Conservation (phyloP, 345 rosid species). For the Hypericum androsaemum region DNA sequence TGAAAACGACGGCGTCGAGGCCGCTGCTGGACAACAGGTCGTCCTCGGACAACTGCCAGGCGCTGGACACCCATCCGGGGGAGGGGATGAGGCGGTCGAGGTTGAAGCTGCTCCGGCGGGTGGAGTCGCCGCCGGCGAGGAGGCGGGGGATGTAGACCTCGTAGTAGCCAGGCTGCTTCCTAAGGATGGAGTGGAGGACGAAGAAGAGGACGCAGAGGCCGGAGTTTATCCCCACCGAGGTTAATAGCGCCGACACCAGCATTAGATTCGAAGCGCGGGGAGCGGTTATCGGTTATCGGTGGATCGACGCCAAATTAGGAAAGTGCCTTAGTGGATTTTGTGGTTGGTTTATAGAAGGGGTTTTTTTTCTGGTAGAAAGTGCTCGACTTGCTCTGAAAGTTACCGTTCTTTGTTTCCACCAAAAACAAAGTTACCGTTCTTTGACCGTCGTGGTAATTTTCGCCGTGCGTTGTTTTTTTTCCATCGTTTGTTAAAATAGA, state of each 20-base stretch:
- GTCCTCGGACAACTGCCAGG: constrained; percentile 65
- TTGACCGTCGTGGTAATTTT: too few relatives aligned
- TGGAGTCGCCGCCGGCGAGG: constrained; percentile 53
- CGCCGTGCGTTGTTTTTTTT: too few relatives aligned
- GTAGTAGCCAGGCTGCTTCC: constrained; percentile 63
- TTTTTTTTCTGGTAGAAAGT: too few relatives aligned
- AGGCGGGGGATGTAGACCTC: constrained; percentile 71
- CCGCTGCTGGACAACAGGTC: constrained; percentile 60
- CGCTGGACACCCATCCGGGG: constrained; percentile 67
- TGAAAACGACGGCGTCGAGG: constrained; percentile 69
- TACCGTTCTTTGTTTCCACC: too few relatives aligned
- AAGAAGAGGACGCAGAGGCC: constrained; percentile 64
- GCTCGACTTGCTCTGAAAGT: too few relatives aligned
- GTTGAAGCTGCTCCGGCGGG: constrained; percentile 44
- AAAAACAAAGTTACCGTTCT: too few relatives aligned
- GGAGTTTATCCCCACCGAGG: constrained; percentile 80
- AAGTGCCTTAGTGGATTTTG: too few relatives aligned
- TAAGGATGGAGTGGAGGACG: constrained; percentile 58
- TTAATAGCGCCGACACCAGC: constrained; percentile 87
- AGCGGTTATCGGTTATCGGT: too few relatives aligned
- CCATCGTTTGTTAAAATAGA: too few relatives aligned
- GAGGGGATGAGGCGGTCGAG: constrained; percentile 73
- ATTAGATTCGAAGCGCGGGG: constrained; percentile 17
- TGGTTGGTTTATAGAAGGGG: too few relatives aligned
- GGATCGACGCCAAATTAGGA: too few relatives aligned